These are phyloP conservation scores for Panicum hallii DNA, from an alignment of 202 grass and related monocot genomes.

Conservation along the genomic window DNA sequence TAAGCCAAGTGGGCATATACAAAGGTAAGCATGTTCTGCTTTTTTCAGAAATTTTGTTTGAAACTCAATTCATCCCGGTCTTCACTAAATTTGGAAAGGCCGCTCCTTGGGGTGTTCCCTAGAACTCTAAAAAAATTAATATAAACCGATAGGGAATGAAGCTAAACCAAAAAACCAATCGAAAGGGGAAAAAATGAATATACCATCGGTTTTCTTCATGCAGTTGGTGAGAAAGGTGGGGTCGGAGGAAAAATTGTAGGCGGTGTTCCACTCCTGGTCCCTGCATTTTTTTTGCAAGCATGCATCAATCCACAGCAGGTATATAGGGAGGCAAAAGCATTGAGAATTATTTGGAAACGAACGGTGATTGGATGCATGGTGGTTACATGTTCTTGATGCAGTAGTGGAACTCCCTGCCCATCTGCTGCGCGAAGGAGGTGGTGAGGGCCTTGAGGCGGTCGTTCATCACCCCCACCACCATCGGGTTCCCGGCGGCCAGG, in stretches of 20 bases:
- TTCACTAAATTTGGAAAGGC: too few relatives aligned
- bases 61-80: not conserved
- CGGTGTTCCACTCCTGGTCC: constrained; percentile 75
- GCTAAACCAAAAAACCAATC: too few relatives aligned
- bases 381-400: constrained; percentile 82
- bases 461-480: constrained; percentile 52
- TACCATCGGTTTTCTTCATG: constrained; percentile 69
- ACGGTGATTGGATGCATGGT: not conserved
- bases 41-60: not conserved
- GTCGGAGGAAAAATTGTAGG: constrained; percentile 85
- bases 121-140: not conserved
- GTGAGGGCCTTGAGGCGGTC: constrained; percentile 59
- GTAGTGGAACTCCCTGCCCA: constrained; percentile 62
- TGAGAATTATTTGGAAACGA: not conserved
- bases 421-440: constrained; percentile 49
- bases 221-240: constrained; percentile 66
- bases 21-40: not conserved
- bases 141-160: too few relatives aligned
- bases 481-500: constrained; percentile 39
- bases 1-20: not conserved
- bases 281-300: constrained; percentile 35
- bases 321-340: not conserved
- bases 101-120: too few relatives aligned
- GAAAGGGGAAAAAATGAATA: not conserved
- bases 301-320: not conserved